Conservation (phyloP, 1,139 yeast genomes). For the Kluyveromyces marxianus region DNA sequence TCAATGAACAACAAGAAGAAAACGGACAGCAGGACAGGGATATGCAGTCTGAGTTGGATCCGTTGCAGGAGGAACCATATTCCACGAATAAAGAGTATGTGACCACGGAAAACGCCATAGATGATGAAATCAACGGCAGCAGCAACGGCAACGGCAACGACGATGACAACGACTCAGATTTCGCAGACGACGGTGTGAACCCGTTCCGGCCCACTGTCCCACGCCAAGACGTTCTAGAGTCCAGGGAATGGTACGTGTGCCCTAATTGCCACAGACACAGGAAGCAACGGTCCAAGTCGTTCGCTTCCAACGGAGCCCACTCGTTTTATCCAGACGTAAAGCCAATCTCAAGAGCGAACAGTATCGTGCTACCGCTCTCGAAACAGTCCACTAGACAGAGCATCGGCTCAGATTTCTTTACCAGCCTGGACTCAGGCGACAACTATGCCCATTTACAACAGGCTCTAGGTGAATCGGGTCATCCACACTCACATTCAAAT, state of each 20-base stretch:
- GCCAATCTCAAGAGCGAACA: conserved; percentile 8
- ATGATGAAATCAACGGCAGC: background rate
- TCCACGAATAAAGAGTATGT: no score
- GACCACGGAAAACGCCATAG: no score
- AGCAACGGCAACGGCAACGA: background rate
- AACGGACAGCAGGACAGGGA: conserved; percentile 5
- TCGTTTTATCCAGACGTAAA: background rate
- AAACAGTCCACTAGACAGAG: conserved; percentile 11
- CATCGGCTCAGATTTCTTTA: background rate
- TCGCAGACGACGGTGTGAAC: background rate
- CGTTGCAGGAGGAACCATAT: background rate
- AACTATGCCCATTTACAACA: no score
- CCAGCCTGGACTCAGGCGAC: no score
- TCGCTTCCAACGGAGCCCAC: background rate
- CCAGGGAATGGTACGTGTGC: conserved; percentile 2
- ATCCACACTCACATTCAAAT: no score
- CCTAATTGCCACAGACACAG: conserved; percentile 6
- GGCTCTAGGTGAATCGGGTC: no score
- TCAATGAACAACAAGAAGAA: conserved; percentile 1
- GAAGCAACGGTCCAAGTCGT: conserved; percentile 6
- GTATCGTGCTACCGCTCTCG: conserved; percentile 10
- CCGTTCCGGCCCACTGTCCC: background rate
- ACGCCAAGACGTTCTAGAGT: conserved; percentile 5
- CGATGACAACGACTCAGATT: background rate
- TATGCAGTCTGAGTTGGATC: conserved; percentile 6